Conservation (phyloP, 2,329 filamentous ascomycete genomes). For the Mycosphaerella sp. region DNA sequence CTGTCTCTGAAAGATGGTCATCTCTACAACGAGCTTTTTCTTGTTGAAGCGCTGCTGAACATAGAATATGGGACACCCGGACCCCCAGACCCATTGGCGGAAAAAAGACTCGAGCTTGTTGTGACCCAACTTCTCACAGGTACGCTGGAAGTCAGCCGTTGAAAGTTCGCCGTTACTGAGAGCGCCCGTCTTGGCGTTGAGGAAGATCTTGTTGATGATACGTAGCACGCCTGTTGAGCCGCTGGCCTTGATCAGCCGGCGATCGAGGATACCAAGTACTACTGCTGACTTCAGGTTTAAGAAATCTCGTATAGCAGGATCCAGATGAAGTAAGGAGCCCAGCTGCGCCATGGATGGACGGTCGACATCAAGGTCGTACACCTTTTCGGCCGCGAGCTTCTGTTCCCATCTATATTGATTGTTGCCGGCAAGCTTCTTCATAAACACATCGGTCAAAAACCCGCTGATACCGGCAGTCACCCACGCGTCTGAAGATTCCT, state of each 20-base stretch:
- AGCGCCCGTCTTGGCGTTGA: slow-evolving; percentile 77
- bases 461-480: slow-evolving; percentile 82
- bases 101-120: slow-evolving; percentile 86
- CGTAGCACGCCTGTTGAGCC: slow-evolving; percentile 76
- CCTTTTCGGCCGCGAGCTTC: slow-evolving; percentile 73
- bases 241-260: slow-evolving; percentile 79
- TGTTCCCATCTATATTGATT: slow-evolving; percentile 91
- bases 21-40: slow-evolving; percentile 90
- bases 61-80: slow-evolving; percentile 81
- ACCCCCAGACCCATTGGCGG: slow-evolving; percentile 82
- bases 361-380: slow-evolving; percentile 73
- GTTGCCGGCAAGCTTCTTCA: slow-evolving; percentile 83
- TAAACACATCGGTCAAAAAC: slow-evolving; percentile 91
- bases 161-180: slow-evolving; percentile 64
- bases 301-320: slow-evolving; percentile 81
- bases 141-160: slow-evolving; percentile 68
- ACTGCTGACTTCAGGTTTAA: slow-evolving; percentile 84
- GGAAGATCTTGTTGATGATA: slow-evolving; percentile 77
- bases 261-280: slow-evolving; percentile 89
- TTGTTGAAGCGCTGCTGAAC: slow-evolving; percentile 93
- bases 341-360: slow-evolving; percentile 77
- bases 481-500: slow-evolving; percentile 76
- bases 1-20: slow-evolving; percentile 76
- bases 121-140: slow-evolving; percentile 83
- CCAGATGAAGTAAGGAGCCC: slow-evolving; percentile 69